Base-by-base conservation (phyloP, 495 filamentous ascomycete genomes). In the Lasiosphaeria hispida region DNA sequence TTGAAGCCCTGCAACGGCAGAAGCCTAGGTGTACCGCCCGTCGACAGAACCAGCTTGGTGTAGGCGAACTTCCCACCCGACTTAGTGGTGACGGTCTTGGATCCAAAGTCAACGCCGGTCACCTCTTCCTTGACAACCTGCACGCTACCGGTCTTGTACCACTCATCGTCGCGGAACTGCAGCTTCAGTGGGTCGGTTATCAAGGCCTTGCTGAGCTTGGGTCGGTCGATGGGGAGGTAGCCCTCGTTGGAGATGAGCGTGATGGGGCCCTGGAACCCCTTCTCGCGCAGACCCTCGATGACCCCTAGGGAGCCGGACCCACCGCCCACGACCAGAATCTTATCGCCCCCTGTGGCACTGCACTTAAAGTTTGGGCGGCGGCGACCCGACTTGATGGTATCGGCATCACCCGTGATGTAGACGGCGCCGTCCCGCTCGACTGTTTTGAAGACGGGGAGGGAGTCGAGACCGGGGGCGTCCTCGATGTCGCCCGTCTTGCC, bases 131-230 rank as follows among this genome's bases (percentile, higher is more conserved):
- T 70, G 37, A 95, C 73, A 52, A 87, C 77, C 4, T 91, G 85
- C 47, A 98, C 85, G 11, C 79, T 84, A 7, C 87, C 87, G 4
- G 81, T 78, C 58, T 88, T 82, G 72, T 87, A 97, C 86, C 89
- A 96, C 18, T 85, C 85, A 34, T 75, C 70, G 8, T 87, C 80
- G 33, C 92, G 79, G 81, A 84, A 87, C 52, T 87, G 83, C 40
- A 96, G 73, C 75, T 96, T 96, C 14, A 81, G 73, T 1, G 80
- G 69, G 65, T 98, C 93, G n/a, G 89, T 78, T 59, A 97, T 85
- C 10, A 97, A 77, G 1, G 94, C 92, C 73, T 98, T 98, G 55
- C 91, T 96, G 48, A 98, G 84, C 79, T 97, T 97, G 5, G 94
- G 90, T 11, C 94, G 85, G 77, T 98, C 94, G 68, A 96, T 91